A percentile compares a stretch with the other conserved stretches of the same genome.
These are phyloP conservation scores for Rhodotorula babjevae DNA, from an alignment of 768 basidiomycete species.

Conservation along the genomic window DNA sequence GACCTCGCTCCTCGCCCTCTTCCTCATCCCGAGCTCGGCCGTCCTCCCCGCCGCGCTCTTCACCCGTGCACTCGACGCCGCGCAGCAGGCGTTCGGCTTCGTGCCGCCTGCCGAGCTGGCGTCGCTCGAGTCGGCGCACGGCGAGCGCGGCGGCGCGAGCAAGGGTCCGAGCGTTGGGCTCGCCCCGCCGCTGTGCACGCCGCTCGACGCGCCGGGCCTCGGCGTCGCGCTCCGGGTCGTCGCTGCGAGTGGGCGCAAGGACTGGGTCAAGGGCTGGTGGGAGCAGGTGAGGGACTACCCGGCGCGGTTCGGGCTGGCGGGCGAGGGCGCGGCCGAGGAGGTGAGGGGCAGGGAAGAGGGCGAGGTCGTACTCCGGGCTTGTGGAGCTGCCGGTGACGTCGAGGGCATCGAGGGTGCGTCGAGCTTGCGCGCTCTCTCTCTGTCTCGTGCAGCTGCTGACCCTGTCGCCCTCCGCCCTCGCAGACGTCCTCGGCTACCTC, in stretches of 20 bases:
- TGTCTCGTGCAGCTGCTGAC: too few relatives aligned
- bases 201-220: constrained; percentile 10
- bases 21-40: constrained; percentile 3
- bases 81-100: constrained; percentile 4
- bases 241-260: not conserved
- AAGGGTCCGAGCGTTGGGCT: not conserved
- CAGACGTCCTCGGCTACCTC: not conserved
- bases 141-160: too few relatives aligned
- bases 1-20: constrained; percentile 17
- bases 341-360: constrained; percentile 16
- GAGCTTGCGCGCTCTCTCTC: not conserved
- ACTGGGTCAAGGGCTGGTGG: constrained; percentile 14
- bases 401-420: constrained; percentile 22
- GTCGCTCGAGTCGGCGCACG: constrained; percentile 6
- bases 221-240: not conserved
- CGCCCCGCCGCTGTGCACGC: not conserved
- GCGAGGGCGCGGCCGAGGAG: not conserved
- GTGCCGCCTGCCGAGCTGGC: constrained; percentile 11
- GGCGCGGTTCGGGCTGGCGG: constrained; percentile 18
- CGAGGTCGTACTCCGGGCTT: constrained; percentile 23
- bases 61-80: not conserved
- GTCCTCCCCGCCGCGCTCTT: not conserved
- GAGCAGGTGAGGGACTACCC: constrained; percentile 28
- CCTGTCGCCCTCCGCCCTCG: too few relatives aligned
- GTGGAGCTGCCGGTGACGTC: constrained; percentile 3